Percentiles rank a stretch among this genome's conserved stretches.
These are phyloP conservation scores for Proliferodiscus dingleyae DNA, from an alignment of 2,329 filamentous ascomycete species.

Conservation along the genomic window DNA sequence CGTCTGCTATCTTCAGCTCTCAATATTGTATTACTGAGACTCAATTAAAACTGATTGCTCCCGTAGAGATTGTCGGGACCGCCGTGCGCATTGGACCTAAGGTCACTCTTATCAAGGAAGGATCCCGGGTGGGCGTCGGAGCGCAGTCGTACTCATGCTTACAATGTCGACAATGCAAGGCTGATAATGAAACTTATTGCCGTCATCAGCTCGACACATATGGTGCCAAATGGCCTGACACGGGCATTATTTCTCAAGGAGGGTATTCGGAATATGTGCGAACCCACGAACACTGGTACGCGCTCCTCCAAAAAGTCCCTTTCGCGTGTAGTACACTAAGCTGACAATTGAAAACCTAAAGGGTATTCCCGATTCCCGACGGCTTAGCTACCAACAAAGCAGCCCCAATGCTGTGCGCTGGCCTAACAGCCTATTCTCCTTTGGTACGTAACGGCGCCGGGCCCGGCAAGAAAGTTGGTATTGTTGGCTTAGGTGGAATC, in stretches of 20 bases:
- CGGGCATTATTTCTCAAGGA: constrained; percentile 57
- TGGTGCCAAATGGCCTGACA: constrained; percentile 45
- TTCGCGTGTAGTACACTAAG: constrained; percentile 48
- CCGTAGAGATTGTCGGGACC: constrained; percentile 60
- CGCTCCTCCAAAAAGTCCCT: constrained; percentile 40
- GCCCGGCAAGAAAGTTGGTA: constrained; percentile 72
- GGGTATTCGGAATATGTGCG: constrained; percentile 66
- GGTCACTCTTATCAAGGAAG: constrained; percentile 52
- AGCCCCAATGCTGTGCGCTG: constrained; percentile 80
- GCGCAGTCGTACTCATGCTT: constrained; percentile 51
- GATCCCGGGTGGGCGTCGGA: constrained; percentile 50
- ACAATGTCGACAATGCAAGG: constrained; percentile 49
- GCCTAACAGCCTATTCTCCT: constrained; percentile 74
- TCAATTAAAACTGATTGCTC: no score
- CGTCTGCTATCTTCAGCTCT: no score
- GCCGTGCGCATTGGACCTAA: constrained; percentile 63
- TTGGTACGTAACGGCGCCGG: constrained; percentile 71
- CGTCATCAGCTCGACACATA: constrained; percentile 46
- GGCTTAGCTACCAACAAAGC: constrained; percentile 56
- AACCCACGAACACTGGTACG: constrained; percentile 68
- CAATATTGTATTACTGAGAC: no score
- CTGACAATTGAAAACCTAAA: constrained; percentile 21
- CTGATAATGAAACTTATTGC: constrained; percentile 53
- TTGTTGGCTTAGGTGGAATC: constrained; percentile 68
- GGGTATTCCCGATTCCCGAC: constrained; percentile 71